These are phyloP conservation scores for Sclerotinia trifoliorum DNA, from an alignment of 2,329 filamentous ascomycete genomes.

Conservation along the genomic window DNA sequence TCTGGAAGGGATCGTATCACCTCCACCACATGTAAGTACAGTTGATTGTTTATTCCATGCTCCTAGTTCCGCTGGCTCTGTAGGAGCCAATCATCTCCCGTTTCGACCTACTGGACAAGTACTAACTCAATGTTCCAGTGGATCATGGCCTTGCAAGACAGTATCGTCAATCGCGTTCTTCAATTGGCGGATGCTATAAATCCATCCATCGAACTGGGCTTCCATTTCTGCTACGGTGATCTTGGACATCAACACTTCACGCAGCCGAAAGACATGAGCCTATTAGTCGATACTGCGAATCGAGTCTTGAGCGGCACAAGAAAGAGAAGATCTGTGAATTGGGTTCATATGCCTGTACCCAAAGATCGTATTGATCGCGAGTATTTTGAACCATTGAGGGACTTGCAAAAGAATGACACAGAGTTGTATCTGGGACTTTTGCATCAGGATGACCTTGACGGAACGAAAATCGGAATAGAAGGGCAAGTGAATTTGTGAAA, in stretches of 20 bases:
- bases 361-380: conserved; percentile 41
- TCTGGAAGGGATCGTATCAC: conserved; percentile 31
- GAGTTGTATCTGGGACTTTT: conserved; percentile 46
- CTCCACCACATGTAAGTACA: conserved; percentile 15
- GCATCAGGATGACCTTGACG: conserved; percentile 43
- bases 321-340: conserved; percentile 41
- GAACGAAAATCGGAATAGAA: conserved; percentile 42
- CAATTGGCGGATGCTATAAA: conserved; percentile 40
- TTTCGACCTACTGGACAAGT: background rate
- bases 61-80: background rate
- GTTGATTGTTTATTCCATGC: background rate
- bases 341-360: conserved; percentile 48
- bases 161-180: conserved; percentile 40
- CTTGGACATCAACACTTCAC: conserved; percentile 46
- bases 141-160: conserved; percentile 36
- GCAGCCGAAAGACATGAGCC: conserved; percentile 41
- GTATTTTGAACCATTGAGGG: conserved; percentile 44
- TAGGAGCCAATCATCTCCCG: background rate
- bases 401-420: conserved; percentile 38
- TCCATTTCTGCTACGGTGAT: conserved; percentile 51
- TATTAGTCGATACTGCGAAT: conserved; percentile 43
- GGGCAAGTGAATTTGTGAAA: conserved; percentile 38
- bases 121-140: conserved; percentile 4
- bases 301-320: conserved; percentile 32
- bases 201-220: conserved; percentile 44